Evolutionary conservation across 306 rosid species (phyloP), one percentile per base, ranked within the genome.

Genomic region (Datisca glomerata): DNA sequence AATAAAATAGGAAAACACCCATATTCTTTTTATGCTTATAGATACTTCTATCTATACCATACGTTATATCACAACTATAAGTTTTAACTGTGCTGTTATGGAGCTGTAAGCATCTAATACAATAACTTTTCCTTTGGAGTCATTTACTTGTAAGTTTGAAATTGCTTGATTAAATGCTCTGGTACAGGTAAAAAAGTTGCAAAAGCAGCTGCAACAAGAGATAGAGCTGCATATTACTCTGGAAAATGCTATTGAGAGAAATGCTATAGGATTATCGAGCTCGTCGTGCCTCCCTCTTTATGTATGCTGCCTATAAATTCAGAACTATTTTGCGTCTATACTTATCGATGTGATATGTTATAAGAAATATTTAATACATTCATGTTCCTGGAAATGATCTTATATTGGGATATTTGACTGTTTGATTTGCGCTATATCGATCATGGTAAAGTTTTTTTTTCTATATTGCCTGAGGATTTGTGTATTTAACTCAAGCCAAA

Each of bases 151-250:
- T 47, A 21, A 13, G 1, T 21, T 21, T 15, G 37, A 42, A 22
- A 23, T 58, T 45, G 47, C 70, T 32, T 29, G 22, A 65, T 64
- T 24, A 39, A 51, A 45, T 62, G 37, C 32, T 15, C 7, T 37
- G 53, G 6, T 18, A 18, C 45, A 79, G 91, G 80, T 79, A 40
- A 70, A 63, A 52, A 65, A 51, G 51, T 63, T 79, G 24, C 68
- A 66, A 47, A 62, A 57, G 35, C 56, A 72, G 53, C 56, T 79
- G 57, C 71, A 27, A 13, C 62, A 79, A 66, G 91, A 79, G 68
- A 34, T 68, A 33, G 81, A 75, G 28, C 68, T 79, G 53, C 80
- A 72, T 42, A 51, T 60, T 34, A 60, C 68, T 21, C 62, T 79
- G 43, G 72, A 71, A 53, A 66, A 59, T 69, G 75, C 69, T 36